A percentile compares a stretch with the other conserved stretches of the same genome.
Conservation (phyloP, 768 basidiomycete genomes). For the Termitomyces heimii region DNA sequence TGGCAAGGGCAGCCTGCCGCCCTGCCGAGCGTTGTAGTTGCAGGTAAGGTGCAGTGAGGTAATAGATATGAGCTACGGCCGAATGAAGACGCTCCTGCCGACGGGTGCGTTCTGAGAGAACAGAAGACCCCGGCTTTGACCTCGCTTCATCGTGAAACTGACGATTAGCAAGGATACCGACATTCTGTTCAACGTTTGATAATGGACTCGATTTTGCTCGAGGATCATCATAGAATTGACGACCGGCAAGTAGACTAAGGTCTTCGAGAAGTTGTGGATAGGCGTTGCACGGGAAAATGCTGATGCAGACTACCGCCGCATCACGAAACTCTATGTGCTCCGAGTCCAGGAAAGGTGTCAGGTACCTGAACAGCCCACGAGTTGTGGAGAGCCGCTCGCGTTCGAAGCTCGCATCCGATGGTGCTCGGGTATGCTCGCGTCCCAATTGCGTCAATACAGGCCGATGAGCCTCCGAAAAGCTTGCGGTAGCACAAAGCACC, state of each 20-base stretch:
- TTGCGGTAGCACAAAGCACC: conserved; percentile 77
- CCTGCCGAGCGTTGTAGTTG: conserved; percentile 64
- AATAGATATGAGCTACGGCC: conserved; percentile 85
- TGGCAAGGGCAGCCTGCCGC: conserved; percentile 66
- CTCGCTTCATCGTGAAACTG: conserved; percentile 63
- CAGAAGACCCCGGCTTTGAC: conserved; percentile 37
- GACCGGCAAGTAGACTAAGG: conserved; percentile 69
- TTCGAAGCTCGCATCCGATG: conserved; percentile 71
- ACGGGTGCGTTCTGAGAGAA: conserved; percentile 50
- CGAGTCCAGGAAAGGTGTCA: conserved; percentile 84
- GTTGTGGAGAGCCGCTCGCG: conserved; percentile 80
- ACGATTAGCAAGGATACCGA: conserved; percentile 35
- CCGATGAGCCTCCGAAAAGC: conserved; percentile 53
- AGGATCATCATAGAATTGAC: conserved; percentile 80
- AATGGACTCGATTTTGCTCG: conserved; percentile 36
- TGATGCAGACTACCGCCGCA: conserved; percentile 83
- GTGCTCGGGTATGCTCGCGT: conserved; percentile 63
- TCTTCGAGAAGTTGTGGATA: conserved; percentile 84
- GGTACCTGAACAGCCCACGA: conserved; percentile 75
- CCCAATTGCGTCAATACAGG: conserved; percentile 47
- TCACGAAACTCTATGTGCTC: conserved; percentile 82
- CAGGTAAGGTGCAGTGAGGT: conserved; percentile 73
- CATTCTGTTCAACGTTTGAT: conserved; percentile 29
- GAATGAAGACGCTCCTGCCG: conserved; percentile 78
- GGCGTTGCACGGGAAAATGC: conserved; percentile 70